These are phyloP conservation scores for Pouteria campechiana DNA, from an alignment of 179 eudicot genomes.

Conservation along the genomic window DNA sequence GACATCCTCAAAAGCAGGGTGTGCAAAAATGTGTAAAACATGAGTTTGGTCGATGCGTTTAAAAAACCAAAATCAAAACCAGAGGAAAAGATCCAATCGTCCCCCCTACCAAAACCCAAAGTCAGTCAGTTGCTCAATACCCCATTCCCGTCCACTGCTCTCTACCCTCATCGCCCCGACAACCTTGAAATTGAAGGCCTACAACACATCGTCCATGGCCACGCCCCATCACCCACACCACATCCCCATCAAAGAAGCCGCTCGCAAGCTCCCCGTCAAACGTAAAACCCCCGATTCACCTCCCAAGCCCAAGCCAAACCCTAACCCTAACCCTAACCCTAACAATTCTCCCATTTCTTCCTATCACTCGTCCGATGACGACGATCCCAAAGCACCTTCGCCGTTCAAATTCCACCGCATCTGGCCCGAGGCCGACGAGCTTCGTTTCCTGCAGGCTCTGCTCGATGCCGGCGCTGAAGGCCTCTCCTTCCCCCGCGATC, in stretches of 20 bases:
- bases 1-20: too few relatives aligned
- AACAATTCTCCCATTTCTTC: background rate
- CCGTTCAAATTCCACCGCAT: slow-evolving; percentile 41
- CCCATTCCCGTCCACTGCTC: too few relatives aligned
- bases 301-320: background rate
- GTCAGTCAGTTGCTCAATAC: too few relatives aligned
- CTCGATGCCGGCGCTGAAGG: slow-evolving; percentile 12
- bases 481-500: slow-evolving; percentile 28
- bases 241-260: slow-evolving; percentile 6
- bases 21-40: too few relatives aligned
- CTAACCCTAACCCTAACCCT: slow-evolving; percentile 3
- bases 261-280: slow-evolving; percentile 38
- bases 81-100: too few relatives aligned
- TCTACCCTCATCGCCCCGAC: too few relatives aligned
- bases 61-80: too few relatives aligned
- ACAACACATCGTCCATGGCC: too few relatives aligned
- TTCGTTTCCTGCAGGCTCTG: slow-evolving; percentile 31
- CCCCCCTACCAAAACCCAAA: too few relatives aligned
- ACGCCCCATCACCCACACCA: slow-evolving; percentile 3
- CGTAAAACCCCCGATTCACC: slow-evolving; percentile 28
- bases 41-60: too few relatives aligned
- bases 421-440: slow-evolving; percentile 46
- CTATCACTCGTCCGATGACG: too few relatives aligned
- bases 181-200: too few relatives aligned
- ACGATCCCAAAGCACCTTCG: background rate